phyloP scores from a whole-genome alignment of 495 filamentous ascomycete genomes.

The Entonaema liquescens region DNA sequence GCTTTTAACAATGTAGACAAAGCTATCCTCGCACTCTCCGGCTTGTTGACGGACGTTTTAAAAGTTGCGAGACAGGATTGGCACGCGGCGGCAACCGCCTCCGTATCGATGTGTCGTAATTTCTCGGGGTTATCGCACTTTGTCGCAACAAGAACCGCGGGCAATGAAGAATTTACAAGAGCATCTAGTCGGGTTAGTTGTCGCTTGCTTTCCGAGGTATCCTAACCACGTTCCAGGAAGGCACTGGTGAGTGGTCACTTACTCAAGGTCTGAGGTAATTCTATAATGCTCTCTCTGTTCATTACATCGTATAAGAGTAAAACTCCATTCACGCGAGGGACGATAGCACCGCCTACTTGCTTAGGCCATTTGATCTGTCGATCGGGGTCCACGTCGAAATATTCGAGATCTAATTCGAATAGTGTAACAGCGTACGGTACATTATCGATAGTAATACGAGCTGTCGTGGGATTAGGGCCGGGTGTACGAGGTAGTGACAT shows the following conservation, averaged over 20 bases:
- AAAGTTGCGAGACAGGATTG: conserved; percentile 72
- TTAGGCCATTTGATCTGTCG: conserved; percentile 82
- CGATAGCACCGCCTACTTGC: conserved; percentile 68
- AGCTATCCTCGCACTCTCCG: conserved; percentile 79
- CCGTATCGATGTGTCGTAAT: conserved; percentile 66
- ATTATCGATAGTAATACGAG: conserved; percentile 81
- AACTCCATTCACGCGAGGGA: conserved; percentile 82
- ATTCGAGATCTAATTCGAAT: conserved; percentile 76
- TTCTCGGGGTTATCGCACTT: conserved; percentile 80
- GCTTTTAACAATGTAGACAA: conserved; percentile 77
- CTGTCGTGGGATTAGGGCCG: conserved; percentile 61
- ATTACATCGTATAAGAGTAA: conserved; percentile 87
- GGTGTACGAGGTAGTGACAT: conserved; percentile 72
- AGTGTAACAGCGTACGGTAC: conserved; percentile 79
- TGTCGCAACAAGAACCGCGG: conserved; percentile 79
- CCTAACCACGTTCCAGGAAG: conserved; percentile 6
- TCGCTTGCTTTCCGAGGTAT: conserved; percentile 23
- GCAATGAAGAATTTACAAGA: conserved; percentile 70
- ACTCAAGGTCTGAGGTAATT: conserved; percentile 76
- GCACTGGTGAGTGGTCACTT: conserved; percentile 50
- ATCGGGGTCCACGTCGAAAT: conserved; percentile 71
- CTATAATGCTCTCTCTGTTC: conserved; percentile 72
- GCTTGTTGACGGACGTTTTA: conserved; percentile 72
- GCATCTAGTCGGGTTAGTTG: conserved; percentile 63
- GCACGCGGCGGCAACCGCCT: conserved; percentile 65